Percentiles rank a stretch among this genome's conserved stretches.
phyloP scores from a whole-genome alignment of 2,329 filamentous ascomycete genomes.

The Blastomyces parvus region DNA sequence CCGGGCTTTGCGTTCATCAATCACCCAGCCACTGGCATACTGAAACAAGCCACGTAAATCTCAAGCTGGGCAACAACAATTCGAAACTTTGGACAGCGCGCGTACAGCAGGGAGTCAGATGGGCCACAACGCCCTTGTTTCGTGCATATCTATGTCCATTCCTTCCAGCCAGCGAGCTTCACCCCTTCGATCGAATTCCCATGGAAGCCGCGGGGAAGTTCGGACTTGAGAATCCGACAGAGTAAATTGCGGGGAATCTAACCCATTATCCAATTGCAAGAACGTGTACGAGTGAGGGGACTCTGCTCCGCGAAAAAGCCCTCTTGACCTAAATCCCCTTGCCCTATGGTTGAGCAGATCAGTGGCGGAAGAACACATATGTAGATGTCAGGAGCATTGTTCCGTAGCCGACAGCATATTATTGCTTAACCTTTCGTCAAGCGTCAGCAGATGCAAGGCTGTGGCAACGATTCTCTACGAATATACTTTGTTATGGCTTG shows the following conservation, averaged over 20 bases:
- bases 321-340: background rate
- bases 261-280: background rate
- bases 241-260: background rate
- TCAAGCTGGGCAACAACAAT: background rate
- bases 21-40: background rate
- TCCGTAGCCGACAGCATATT: too few species aligned
- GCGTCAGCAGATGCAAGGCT: too few species aligned
- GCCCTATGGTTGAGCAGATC: background rate
- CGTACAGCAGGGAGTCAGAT: background rate
- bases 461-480: too few species aligned
- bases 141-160: background rate
- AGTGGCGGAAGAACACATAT: background rate
- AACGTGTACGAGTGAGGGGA: background rate
- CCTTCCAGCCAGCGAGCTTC: background rate
- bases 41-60: slow-evolving; percentile 1
- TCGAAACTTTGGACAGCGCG: background rate
- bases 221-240: background rate
- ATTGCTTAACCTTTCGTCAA: too few species aligned
- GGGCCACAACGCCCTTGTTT: background rate
- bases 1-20: background rate
- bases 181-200: background rate
- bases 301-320: background rate
- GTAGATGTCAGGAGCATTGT: background rate
- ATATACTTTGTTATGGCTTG: background rate
- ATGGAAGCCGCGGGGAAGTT: background rate